These are phyloP conservation scores for Lycium barbarum DNA, from an alignment of 257 asterid species.

Conservation along the genomic window DNA sequence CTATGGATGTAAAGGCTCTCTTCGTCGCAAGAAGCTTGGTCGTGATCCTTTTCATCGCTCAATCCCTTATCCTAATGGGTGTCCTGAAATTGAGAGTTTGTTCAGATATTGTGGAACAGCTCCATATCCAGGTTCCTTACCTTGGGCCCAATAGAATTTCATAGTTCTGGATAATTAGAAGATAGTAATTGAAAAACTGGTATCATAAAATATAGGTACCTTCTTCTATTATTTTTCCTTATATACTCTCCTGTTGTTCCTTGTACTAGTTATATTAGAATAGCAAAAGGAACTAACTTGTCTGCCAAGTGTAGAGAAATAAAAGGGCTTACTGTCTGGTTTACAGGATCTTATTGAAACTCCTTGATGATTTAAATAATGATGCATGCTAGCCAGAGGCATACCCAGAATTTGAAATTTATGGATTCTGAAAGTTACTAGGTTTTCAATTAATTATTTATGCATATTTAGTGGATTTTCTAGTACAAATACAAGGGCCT, in stretches of 20 bases:
- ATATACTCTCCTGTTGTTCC: not conserved
- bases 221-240: not conserved
- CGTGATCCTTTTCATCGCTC: conserved; percentile 94
- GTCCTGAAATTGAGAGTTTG: conserved; percentile 86
- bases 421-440: too few species aligned
- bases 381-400: not conserved
- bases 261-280: conserved; percentile 1
- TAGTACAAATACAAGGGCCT: too few species aligned
- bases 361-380: not conserved
- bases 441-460: too few species aligned
- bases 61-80: conserved; percentile 91
- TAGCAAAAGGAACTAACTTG: conserved; percentile 21
- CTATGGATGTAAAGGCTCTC: conserved; percentile 78
- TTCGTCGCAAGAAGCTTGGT: conserved; percentile 72
- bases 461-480: too few species aligned
- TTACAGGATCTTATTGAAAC: not conserved
- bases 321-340: not conserved
- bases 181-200: not conserved
- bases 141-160: conserved; percentile 58
- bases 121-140: conserved; percentile 75
- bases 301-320: conserved; percentile 1
- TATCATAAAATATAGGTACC: not conserved
- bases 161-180: not conserved
- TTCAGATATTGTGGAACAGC: conserved; percentile 77
- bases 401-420: too few species aligned